Evolutionary conservation across 2,329 filamentous ascomycete species (phyloP), one percentile per base, ranked within the genome.

Genomic region (Ciborinia camelliae): DNA sequence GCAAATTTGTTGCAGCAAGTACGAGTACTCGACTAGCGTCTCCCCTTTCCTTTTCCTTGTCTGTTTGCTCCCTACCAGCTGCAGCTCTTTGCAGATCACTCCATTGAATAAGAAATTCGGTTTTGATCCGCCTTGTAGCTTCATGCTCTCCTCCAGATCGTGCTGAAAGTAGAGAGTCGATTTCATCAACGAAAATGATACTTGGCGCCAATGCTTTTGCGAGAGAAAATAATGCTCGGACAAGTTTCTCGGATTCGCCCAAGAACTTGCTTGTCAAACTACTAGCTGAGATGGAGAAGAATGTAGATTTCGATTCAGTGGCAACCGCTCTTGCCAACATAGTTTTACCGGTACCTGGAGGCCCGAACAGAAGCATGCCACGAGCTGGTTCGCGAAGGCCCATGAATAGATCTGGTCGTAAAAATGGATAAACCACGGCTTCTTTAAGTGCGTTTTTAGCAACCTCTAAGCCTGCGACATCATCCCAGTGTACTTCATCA

Each of bases 101-200:
- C 95, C 95, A 99, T 74, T 97, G 93, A 35, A 99, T 97, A 37
- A 99, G 80, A 72, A 99, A 99, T 74, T 99, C 95, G 0, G 95
- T 99, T 79, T 99, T 99, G 74, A 97, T 96, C 63, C 95, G 86
- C 65, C 94, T 84, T 0, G 92, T 96, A 0, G 95, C 92, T 77
- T 99, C 95, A 72, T 98, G 91, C 73, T 98, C 95, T 1, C 91
- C 89, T 0, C 91, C 91, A 8, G 90, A 90, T 60, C 95, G 84
- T 20, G 92, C 87, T 0, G 92, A 96, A 0, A 99, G 82, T 0
- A 99, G 80, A 0, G 93, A 97, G 76, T 99, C 95, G 68, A 99
- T 99, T 75, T 99, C 95, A 73, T 99, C 95, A 5, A 99, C 92
- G 71, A 99, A 99, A 65, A 99, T 98, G 75, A 99, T 98, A 67